phyloP scores from a whole-genome alignment of 805 yeast species.

The Myxozyma geophila region DNA sequence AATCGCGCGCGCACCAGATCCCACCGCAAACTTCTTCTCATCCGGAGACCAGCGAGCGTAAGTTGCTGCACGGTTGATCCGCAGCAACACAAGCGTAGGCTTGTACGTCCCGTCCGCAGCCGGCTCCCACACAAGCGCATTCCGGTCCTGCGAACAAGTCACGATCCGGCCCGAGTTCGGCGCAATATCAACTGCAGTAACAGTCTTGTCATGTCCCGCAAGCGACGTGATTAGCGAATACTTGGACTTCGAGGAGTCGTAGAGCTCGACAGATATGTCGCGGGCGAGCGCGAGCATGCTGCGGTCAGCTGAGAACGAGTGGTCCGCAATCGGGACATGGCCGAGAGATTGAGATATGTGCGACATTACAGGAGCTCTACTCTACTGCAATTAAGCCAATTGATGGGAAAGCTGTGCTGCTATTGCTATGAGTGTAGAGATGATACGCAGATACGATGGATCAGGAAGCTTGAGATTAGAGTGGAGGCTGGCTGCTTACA shows the following conservation, averaged over 20 bases:
- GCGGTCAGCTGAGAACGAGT: constrained; percentile 76
- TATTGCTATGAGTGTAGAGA: neutral
- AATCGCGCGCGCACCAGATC: constrained; percentile 90
- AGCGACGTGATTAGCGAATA: constrained; percentile 70
- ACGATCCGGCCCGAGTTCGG: constrained; percentile 80
- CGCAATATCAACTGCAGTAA: constrained; percentile 93
- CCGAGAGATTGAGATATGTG: constrained; percentile 63
- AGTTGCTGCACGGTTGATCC: constrained; percentile 96
- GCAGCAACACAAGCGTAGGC: constrained; percentile 88
- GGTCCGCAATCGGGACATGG: constrained; percentile 87
- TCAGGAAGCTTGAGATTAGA: neutral
- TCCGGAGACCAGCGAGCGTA: constrained; percentile 92
- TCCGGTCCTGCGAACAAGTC: constrained; percentile 97
- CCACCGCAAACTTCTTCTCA: constrained; percentile 96
- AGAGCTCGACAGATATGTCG: constrained; percentile 74
- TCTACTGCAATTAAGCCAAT: constrained; percentile 41
- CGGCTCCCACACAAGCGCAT: constrained; percentile 95
- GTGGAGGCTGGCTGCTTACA: neutral
- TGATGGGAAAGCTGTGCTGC: neutral
- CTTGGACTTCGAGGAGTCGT: constrained; percentile 54
- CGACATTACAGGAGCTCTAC: constrained; percentile 45
- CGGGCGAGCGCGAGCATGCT: constrained; percentile 78
- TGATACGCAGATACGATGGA: no score
- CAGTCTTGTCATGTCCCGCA: constrained; percentile 87
- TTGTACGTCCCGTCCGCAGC: constrained; percentile 64